Evolutionary conservation across 1,139 yeast species (phyloP), one percentile per base, ranked within the genome.

Genomic region (Meyerozyma athensensis): DNA sequence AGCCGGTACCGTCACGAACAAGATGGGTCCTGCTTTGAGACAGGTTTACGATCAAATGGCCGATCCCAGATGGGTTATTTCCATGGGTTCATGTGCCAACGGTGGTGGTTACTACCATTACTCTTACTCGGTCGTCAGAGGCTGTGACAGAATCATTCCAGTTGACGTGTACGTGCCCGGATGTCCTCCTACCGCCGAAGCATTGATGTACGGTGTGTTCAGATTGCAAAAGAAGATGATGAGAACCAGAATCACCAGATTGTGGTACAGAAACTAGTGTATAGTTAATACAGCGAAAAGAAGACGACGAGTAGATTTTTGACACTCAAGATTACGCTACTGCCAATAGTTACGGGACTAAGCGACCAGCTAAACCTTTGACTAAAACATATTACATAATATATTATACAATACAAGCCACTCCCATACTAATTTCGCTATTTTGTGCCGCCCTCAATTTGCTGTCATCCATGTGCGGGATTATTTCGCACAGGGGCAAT

Each of bases 11-110:
- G 77, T 86, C 46, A 86, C 96, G 46, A 86, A 86, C 63, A 86
- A 86, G 68, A 86, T 86, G 95, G 95, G 95, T 0, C 95, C 96
- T 31, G 94, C 95, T 19, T 72, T 86, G 59, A 81, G 96, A 70
- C 95, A 86, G 67, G 95, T 86, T 33, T 86, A 86, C 62, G 96
- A 86, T 63, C 95, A 86, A 65, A 86, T 86, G 95, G 89, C 95
- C 30, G 95, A 85, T 49, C 96, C 96, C 37, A 79, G 90, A 65
- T 77, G 79, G 83, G 95, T 86, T 40, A 86, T 86, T 54, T 84
- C 95, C 43, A 86, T 86, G 96, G 96, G 96, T 33, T 83, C 94
- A 7, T 86, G 96, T 67, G 96, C 96, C 46, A 86, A 86, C 59
- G 96, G 96, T 44, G 96, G 96, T 45, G 96, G 96, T 28, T 86